Conservation (phyloP, 805 yeast species). For the Barnettozyma sucrosica region DNA sequence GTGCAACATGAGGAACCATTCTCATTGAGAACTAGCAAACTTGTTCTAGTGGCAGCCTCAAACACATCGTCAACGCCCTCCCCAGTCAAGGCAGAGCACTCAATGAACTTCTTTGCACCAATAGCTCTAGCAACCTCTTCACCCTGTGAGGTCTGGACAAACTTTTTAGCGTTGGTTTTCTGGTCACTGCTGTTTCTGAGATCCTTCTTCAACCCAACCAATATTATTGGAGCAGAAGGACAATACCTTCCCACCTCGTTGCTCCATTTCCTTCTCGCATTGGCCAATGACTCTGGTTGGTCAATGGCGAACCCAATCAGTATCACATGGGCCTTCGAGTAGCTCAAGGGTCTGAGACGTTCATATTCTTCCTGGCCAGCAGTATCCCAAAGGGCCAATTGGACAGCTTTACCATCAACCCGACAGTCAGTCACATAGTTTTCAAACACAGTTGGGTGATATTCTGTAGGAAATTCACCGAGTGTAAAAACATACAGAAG, state of each 20-base stretch:
- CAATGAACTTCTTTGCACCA: constrained; percentile 79
- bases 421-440: constrained; percentile 92
- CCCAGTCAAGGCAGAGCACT: constrained; percentile 88
- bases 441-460: constrained; percentile 92
- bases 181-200: constrained; percentile 43
- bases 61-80: constrained; percentile 94
- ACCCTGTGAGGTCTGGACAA: constrained; percentile 52
- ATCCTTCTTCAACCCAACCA: constrained; percentile 85
- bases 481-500: constrained; percentile 84
- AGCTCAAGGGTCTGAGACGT: constrained; percentile 79
- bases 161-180: constrained; percentile 31
- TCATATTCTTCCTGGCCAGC: constrained; percentile 98
- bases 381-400: constrained; percentile 89
- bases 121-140: constrained; percentile 67
- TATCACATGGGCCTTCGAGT: constrained; percentile 81
- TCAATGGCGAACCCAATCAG: constrained; percentile 83
- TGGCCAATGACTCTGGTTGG: constrained; percentile 76
- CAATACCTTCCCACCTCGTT: constrained; percentile 76
- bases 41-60: constrained; percentile 84
- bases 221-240: constrained; percentile 68
- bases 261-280: constrained; percentile 83
- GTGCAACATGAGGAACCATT: constrained; percentile 40
- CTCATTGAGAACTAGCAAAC: constrained; percentile 51
- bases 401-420: constrained; percentile 89
- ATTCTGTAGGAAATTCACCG: constrained; percentile 89